phyloP scores from a whole-genome alignment of 257 asterid species.

The Prunella vulgaris region DNA sequence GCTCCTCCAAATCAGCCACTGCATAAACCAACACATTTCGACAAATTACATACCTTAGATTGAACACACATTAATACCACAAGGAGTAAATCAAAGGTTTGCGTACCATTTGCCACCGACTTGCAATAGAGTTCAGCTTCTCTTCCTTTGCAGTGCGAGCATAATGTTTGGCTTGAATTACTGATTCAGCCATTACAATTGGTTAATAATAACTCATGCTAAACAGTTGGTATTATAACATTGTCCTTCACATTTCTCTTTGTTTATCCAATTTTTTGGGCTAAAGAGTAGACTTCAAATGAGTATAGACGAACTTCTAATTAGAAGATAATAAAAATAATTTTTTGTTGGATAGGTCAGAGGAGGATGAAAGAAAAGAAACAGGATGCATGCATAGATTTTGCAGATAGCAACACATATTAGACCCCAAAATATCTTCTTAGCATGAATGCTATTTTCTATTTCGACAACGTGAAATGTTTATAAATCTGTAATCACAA shows the following conservation, averaged over 20 bases:
- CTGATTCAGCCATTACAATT: constrained; percentile 43
- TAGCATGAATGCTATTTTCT: no score
- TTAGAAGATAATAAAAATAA: no score
- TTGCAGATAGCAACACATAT: no score
- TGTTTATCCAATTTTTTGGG: neutral
- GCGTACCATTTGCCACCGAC: constrained; percentile 88
- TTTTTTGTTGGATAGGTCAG: no score
- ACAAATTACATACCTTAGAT: neutral
- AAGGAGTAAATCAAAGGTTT: neutral
- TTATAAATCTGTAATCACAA: no score
- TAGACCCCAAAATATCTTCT: no score
- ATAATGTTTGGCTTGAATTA: constrained; percentile 67
- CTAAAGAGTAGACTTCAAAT: neutral
- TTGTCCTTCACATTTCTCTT: neutral
- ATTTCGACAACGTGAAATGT: no score
- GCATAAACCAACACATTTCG: constrained; percentile 11
- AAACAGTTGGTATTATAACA: no score
- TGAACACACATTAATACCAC: neutral
- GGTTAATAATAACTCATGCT: constrained; percentile 7
- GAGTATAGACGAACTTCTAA: no score
- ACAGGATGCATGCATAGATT: no score
- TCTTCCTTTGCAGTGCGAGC: constrained; percentile 96
- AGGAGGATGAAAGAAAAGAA: no score
- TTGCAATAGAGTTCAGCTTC: constrained; percentile 98
- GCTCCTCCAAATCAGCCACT: constrained; percentile 95